These are phyloP conservation scores for Penicillium griseofulvum DNA, from an alignment of 2,329 filamentous ascomycete genomes.

Conservation along the genomic window DNA sequence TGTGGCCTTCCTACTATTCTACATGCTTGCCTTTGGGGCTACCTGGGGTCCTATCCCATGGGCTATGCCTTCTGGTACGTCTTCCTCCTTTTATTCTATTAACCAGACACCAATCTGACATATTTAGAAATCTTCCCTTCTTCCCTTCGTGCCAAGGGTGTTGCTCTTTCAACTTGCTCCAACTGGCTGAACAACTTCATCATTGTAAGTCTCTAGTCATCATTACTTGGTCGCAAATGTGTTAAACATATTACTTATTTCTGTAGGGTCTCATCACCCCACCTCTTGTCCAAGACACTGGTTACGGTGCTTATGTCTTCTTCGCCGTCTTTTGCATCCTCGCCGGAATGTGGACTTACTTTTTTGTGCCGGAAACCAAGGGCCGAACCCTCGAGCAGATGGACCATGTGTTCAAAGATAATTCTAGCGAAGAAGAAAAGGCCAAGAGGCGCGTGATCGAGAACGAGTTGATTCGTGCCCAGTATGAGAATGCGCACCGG, in stretches of 20 bases:
- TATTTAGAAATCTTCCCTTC: slow-evolving; percentile 63
- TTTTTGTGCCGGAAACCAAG: slow-evolving; percentile 59
- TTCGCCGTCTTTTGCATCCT: slow-evolving; percentile 57
- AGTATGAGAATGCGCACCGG: slow-evolving; percentile 10
- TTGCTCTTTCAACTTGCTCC: slow-evolving; percentile 61
- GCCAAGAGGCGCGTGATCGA: slow-evolving; percentile 34
- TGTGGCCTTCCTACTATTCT: slow-evolving; percentile 61
- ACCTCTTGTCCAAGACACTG: slow-evolving; percentile 58
- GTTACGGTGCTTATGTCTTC: slow-evolving; percentile 57
- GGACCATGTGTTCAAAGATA: slow-evolving; percentile 47
- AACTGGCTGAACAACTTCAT: slow-evolving; percentile 67
- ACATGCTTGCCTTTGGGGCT: slow-evolving; percentile 61
- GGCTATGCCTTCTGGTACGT: slow-evolving; percentile 41
- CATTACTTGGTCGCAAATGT: background rate
- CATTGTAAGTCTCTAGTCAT: slow-evolving; percentile 40
- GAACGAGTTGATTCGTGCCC: slow-evolving; percentile 24
- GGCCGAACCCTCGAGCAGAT: slow-evolving; percentile 57
- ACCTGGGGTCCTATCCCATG: slow-evolving; percentile 55
- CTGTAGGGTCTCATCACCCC: slow-evolving; percentile 61
- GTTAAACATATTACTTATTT: slow-evolving; percentile 15
- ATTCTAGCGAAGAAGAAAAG: slow-evolving; percentile 32
- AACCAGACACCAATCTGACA: slow-evolving; percentile 7
- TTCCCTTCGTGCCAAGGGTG: slow-evolving; percentile 61
- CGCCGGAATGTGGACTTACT: slow-evolving; percentile 51
- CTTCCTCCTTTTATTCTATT: background rate